Conservation (phyloP, 1,284 basidiomycete species). For the Tilletia indica region DNA sequence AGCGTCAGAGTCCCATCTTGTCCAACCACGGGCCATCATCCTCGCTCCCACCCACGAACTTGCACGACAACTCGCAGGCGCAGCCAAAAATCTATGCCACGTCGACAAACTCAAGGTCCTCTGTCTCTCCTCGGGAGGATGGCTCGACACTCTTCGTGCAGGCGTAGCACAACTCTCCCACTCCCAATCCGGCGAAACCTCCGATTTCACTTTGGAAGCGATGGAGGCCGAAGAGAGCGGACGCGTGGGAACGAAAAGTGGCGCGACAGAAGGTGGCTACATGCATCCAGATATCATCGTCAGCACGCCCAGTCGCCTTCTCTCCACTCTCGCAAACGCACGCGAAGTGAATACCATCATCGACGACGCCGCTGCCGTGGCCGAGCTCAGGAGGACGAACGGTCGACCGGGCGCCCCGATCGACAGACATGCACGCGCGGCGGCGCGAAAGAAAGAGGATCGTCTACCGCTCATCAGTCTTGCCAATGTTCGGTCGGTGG, state of each 20-base stretch:
- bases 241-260: background rate
- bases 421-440: too few relatives aligned
- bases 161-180: background rate
- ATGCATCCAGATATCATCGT: constrained; percentile 17
- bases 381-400: background rate
- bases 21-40: constrained; percentile 69
- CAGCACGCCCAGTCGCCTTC: constrained; percentile 7
- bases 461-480: constrained; percentile 55
- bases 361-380: constrained; percentile 13
- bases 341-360: background rate
- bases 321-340: background rate
- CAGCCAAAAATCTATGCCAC: constrained; percentile 73
- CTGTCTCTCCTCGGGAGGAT: constrained; percentile 59
- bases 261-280: background rate
- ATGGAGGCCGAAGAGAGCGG: too few relatives aligned
- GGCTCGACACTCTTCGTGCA: constrained; percentile 15
- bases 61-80: constrained; percentile 70
- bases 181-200: background rate
- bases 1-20: background rate
- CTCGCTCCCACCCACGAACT: constrained; percentile 85
- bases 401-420: background rate
- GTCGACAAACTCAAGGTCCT: constrained; percentile 70
- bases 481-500: constrained; percentile 74
- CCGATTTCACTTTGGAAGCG: too few relatives aligned
- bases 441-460: too few relatives aligned